Conservation (phyloP, 441 rosid species). For the Rhodomyrtus psidioides region DNA sequence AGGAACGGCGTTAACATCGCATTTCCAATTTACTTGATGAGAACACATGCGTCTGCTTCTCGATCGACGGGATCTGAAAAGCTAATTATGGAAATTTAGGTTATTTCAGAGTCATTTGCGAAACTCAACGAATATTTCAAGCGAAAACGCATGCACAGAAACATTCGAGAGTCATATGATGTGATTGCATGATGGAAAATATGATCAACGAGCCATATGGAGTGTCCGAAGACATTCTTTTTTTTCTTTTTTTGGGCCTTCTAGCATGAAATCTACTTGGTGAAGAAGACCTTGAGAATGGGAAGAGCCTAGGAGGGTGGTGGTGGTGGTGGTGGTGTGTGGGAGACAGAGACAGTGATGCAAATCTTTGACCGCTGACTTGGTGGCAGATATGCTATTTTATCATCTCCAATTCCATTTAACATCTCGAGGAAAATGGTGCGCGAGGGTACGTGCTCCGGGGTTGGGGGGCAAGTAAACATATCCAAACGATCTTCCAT, state of each 20-base stretch:
- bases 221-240: not conserved
- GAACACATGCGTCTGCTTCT: not conserved
- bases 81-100: not conserved
- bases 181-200: not conserved
- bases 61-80: not conserved
- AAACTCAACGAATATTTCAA: not conserved
- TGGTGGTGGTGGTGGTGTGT: constrained; percentile 2
- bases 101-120: not conserved
- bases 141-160: not conserved
- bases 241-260: not conserved
- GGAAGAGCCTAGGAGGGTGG: not conserved
- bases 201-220: not conserved
- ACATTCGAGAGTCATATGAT: not conserved
- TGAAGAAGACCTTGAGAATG: not conserved
- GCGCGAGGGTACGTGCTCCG: not conserved
- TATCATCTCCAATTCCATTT: not conserved
- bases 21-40: not conserved
- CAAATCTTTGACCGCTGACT: constrained; percentile 66
- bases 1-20: not conserved
- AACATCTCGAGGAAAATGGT: constrained; percentile 37
- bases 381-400: constrained; percentile 3
- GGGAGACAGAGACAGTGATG: constrained; percentile 41
- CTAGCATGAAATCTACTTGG: not conserved
- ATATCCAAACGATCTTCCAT: not conserved
- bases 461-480: not conserved